These are phyloP conservation scores for Leishmania tarentolae DNA, from an alignment of 208 protist species.

Conservation along the genomic window DNA sequence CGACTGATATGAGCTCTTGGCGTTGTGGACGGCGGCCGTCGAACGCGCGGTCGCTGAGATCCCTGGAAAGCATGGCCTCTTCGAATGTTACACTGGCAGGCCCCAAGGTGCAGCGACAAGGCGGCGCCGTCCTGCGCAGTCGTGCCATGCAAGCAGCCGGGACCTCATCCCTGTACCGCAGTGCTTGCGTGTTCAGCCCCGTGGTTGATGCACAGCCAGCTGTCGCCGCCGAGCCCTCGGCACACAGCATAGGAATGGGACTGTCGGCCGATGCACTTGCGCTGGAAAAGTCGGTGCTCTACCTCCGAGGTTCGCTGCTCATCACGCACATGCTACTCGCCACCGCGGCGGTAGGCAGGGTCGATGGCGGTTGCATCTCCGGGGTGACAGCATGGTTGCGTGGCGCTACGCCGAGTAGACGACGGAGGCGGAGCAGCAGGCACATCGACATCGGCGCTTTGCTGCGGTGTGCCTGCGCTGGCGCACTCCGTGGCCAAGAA, in stretches of 20 bases:
- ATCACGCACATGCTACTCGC: slow-evolving; percentile 22
- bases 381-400: neutral
- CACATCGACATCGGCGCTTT: neutral
- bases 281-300: slow-evolving; percentile 6
- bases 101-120: neutral
- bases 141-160: slow-evolving; percentile 16
- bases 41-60: neutral
- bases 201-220: neutral
- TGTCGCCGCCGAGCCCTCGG: neutral
- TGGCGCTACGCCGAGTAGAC: slow-evolving; percentile 10
- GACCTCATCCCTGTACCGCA: slow-evolving; percentile 14
- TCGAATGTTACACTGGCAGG: neutral
- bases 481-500: neutral
- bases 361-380: neutral
- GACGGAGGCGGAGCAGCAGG: neutral
- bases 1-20: neutral
- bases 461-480: neutral
- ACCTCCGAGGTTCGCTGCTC: slow-evolving; percentile 17
- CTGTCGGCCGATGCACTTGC: neutral
- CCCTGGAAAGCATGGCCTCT: neutral
- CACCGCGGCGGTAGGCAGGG: neutral
- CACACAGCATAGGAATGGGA: neutral
- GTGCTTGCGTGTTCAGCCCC: slow-evolving; percentile 1
- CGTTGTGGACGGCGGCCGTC: neutral
- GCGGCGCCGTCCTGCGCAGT: slow-evolving; percentile 1